Conservation (phyloP, 257 asterid species). For the Euphrasia confusa region DNA sequence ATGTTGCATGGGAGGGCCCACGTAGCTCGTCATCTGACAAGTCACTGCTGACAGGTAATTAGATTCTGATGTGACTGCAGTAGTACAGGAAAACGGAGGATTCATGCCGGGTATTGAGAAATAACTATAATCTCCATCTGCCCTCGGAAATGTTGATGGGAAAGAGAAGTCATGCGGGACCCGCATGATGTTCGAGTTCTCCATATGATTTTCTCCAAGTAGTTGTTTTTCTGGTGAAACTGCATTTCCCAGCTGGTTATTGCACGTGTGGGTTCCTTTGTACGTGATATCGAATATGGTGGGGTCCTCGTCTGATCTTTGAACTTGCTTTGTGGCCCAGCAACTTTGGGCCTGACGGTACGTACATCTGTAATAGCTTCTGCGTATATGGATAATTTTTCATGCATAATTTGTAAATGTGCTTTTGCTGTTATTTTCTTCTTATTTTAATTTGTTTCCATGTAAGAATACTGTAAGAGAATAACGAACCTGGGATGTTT, state of each 20-base stretch:
- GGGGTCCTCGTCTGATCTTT: slow-evolving; percentile 84
- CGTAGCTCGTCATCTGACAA: background rate
- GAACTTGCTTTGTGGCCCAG: slow-evolving; percentile 95
- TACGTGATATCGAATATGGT: slow-evolving; percentile 65
- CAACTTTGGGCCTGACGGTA: slow-evolving; percentile 54
- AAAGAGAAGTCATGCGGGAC: slow-evolving; percentile 44
- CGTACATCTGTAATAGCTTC: slow-evolving; percentile 93
- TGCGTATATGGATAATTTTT: slow-evolving; percentile 30
- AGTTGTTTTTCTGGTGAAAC: background rate
- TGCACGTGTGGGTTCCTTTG: slow-evolving; percentile 68
- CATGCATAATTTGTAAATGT: slow-evolving; percentile 5
- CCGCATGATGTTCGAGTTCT: slow-evolving; percentile 30
- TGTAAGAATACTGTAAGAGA: background rate
- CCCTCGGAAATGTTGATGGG: slow-evolving; percentile 42
- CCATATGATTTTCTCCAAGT: slow-evolving; percentile 22
- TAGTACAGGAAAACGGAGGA: slow-evolving; percentile 35
- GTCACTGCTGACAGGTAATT: slow-evolving; percentile 22
- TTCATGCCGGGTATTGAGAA: slow-evolving; percentile 31
- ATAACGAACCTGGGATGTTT: slow-evolving; percentile 40
- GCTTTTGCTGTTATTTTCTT: background rate
- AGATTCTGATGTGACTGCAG: slow-evolving; percentile 43
- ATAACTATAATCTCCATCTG: slow-evolving; percentile 29
- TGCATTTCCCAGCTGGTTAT: background rate
- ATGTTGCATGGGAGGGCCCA: slow-evolving; percentile 1
- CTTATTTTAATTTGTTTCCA: background rate